Percentiles rank a stretch among this genome's conserved stretches.
phyloP scores from a whole-genome alignment of 305 asterid species.

The Solanum hybrid region DNA sequence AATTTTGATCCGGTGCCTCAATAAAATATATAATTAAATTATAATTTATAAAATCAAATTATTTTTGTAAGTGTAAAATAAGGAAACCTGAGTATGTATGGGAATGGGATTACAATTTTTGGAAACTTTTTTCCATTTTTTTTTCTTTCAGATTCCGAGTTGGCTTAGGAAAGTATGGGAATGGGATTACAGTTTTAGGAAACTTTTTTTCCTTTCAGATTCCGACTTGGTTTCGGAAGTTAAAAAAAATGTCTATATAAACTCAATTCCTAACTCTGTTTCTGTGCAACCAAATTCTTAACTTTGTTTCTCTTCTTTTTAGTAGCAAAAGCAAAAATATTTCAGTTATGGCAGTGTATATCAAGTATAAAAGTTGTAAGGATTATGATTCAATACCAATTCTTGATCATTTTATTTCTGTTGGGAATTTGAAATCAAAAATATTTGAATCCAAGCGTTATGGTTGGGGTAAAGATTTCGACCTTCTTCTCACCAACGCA shows the following conservation, averaged over 20 bases:
- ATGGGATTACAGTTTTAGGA: not conserved
- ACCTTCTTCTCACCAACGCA: slow-evolving; percentile 85
- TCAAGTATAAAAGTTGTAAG: slow-evolving; percentile 51
- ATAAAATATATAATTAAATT: not conserved
- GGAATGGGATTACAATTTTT: not conserved
- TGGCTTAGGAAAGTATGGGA: not conserved
- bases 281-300: not conserved
- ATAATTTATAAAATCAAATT: not conserved
- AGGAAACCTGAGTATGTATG: not conserved
- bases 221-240: not conserved
- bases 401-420: slow-evolving; percentile 80
- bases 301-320: not conserved
- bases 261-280: not conserved
- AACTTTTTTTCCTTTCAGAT: not conserved
- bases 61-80: not conserved
- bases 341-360: slow-evolving; percentile 68
- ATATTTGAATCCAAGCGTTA: slow-evolving; percentile 53
- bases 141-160: not conserved
- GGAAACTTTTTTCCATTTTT: not conserved
- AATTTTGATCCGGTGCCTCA: not conserved
- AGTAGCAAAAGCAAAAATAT: not conserved
- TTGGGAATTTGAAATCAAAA: slow-evolving; percentile 56
- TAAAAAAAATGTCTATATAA: not conserved
- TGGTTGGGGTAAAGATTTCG: slow-evolving; percentile 95
- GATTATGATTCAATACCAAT: slow-evolving; percentile 41